Percentiles rank a stretch among this genome's conserved stretches.
phyloP scores from a whole-genome alignment of 1,284 basidiomycete genomes.

The Cutaneotrichosporon sp. region DNA sequence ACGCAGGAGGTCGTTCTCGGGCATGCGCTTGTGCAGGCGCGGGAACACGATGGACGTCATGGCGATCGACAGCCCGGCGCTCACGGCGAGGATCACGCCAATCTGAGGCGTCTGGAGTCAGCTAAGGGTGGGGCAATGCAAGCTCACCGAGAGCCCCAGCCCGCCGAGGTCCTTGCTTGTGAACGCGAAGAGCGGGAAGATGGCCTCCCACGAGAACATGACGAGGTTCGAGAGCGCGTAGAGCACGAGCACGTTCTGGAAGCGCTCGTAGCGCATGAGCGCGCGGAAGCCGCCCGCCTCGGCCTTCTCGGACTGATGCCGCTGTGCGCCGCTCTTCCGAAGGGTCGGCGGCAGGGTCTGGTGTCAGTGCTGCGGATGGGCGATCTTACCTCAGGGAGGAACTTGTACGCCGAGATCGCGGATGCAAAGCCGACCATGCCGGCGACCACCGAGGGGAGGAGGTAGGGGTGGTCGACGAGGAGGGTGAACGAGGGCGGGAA shows the following conservation, averaged over 20 bases:
- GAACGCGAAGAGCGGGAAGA: conserved; percentile 45
- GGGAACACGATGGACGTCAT: conserved; percentile 47
- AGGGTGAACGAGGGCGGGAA: conserved; percentile 31
- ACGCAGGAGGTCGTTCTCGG: conserved; percentile 26
- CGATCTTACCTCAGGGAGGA: conserved; percentile 41
- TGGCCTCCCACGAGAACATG: conserved; percentile 42
- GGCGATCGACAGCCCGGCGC: conserved; percentile 38
- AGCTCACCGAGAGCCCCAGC: conserved; percentile 36
- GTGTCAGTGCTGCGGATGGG: neutral
- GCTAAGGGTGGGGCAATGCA: neutral
- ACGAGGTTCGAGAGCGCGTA: conserved; percentile 38
- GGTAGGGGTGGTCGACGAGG: conserved; percentile 38
- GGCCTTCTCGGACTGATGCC: conserved; percentile 21
- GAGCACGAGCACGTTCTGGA: conserved; percentile 36
- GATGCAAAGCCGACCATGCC: conserved; percentile 29
- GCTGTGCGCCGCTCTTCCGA: conserved; percentile 4
- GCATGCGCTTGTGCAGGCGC: conserved; percentile 28
- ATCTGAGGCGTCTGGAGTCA: conserved; percentile 36
- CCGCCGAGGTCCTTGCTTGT: conserved; percentile 40
- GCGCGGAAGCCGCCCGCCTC: conserved; percentile 21
- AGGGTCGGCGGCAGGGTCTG: conserved; percentile 22
- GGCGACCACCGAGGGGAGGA: conserved; percentile 40
- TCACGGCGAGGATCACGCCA: conserved; percentile 37
- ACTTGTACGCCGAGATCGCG: conserved; percentile 23
- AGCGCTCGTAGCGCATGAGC: conserved; percentile 29